Percentiles rank a stretch among this genome's conserved stretches.
phyloP scores from a whole-genome alignment of 495 filamentous ascomycete species.

The Lasiosphaeris hirsuta region DNA sequence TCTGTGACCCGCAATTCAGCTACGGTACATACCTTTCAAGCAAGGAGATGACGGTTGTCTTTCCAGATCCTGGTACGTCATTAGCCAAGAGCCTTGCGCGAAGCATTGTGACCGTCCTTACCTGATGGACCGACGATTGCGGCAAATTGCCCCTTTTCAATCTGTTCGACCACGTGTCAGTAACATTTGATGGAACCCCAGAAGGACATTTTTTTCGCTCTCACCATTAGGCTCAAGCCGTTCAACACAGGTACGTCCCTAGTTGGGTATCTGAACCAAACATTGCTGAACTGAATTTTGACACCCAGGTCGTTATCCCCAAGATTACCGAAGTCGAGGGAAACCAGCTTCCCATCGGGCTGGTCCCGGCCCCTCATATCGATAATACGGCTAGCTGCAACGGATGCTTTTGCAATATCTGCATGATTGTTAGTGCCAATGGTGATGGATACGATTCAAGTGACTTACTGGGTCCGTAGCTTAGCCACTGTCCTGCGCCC shows the following conservation, averaged over 20 bases:
- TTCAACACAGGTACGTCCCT: constrained; percentile 50
- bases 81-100: not conserved
- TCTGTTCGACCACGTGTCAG: constrained; percentile 25
- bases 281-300: constrained; percentile 52
- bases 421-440: constrained; percentile 1
- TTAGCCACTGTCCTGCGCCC: constrained; percentile 45
- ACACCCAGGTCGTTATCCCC: constrained; percentile 47
- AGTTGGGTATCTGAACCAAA: constrained; percentile 60
- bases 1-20: not conserved
- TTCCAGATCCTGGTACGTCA: constrained; percentile 58
- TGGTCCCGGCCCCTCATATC: constrained; percentile 36
- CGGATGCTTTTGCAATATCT: constrained; percentile 57
- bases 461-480: constrained; percentile 46
- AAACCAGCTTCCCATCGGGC: constrained; percentile 23
- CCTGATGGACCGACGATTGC: constrained; percentile 60
- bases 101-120: constrained; percentile 14
- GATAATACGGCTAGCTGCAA: constrained; percentile 55
- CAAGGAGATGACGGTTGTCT: constrained; percentile 66
- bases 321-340: constrained; percentile 27
- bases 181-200: not conserved
- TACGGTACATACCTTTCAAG: constrained; percentile 46
- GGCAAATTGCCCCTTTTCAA: constrained; percentile 63
- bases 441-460: not conserved
- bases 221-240: constrained; percentile 47
- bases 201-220: not conserved